Conservation (phyloP, 352 stramenopile genomes). For the Globisporangium cystogenes region DNA sequence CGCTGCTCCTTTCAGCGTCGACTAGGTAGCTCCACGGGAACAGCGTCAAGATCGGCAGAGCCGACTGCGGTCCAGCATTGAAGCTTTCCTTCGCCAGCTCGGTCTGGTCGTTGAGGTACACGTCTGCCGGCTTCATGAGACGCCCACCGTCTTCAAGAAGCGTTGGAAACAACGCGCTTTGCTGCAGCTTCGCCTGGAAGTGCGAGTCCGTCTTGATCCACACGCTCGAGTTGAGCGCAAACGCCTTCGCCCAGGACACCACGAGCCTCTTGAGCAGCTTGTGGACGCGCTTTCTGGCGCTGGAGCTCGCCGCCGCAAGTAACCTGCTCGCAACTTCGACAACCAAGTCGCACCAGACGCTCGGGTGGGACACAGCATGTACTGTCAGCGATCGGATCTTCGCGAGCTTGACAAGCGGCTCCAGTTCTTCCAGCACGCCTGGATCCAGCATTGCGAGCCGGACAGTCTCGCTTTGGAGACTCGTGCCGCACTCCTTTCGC, state of each 20-base stretch:
- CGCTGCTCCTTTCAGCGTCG: slow-evolving; percentile 4
- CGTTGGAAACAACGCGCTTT: slow-evolving; percentile 24
- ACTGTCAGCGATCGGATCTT: slow-evolving; percentile 23
- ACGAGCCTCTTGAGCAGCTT: slow-evolving; percentile 13
- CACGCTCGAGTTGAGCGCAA: slow-evolving; percentile 1
- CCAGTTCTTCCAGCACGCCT: slow-evolving; percentile 14
- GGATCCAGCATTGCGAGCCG: slow-evolving; percentile 25
- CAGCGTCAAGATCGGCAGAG: slow-evolving; percentile 41
- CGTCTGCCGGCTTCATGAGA: slow-evolving; percentile 20
- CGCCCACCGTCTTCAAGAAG: slow-evolving; percentile 3
- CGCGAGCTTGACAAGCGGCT: slow-evolving; percentile 26
- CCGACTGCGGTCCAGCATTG: background rate
- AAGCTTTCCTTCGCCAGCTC: slow-evolving; percentile 33
- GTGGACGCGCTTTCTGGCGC: slow-evolving; percentile 14
- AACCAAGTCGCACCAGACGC: slow-evolving; percentile 28
- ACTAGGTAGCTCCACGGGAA: slow-evolving; percentile 51
- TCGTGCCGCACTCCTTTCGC: slow-evolving; percentile 11
- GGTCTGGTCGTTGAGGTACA: slow-evolving; percentile 68
- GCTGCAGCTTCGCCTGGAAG: slow-evolving; percentile 24
- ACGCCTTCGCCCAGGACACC: slow-evolving; percentile 12
- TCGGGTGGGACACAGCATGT: slow-evolving; percentile 22
- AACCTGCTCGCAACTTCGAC: background rate
- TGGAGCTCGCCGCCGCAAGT: background rate
- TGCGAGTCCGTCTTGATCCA: slow-evolving; percentile 10
- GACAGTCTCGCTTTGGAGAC: slow-evolving; percentile 9